Evolutionary conservation across 306 rosid species (phyloP).

Genomic region (Carpinus fangiana): DNA sequence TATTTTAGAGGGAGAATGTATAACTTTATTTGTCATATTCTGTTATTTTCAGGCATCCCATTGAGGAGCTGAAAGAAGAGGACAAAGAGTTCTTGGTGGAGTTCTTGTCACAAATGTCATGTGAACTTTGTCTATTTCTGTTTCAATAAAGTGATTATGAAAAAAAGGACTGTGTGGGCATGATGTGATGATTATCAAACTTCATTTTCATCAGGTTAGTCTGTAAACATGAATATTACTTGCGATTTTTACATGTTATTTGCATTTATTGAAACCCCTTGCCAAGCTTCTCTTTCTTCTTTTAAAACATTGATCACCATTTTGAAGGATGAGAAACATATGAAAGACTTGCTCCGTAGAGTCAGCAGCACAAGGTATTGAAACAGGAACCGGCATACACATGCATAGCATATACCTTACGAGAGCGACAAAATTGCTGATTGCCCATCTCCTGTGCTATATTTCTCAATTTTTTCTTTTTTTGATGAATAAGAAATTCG

Average conservation of each 20-base stretch:
- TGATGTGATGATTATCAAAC: conserved; percentile 7
- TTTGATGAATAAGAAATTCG: no score
- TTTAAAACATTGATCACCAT: not conserved
- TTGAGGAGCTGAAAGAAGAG: conserved; percentile 4
- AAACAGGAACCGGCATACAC: not conserved
- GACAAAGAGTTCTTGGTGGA: not conserved
- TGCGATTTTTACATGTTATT: not conserved
- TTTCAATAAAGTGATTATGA: conserved; percentile 33
- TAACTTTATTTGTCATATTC: not conserved
- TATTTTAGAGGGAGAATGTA: no score
- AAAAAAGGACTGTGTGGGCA: conserved; percentile 16
- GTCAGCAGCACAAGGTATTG: not conserved
- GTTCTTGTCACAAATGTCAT: conserved; percentile 8
- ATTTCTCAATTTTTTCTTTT: not conserved
- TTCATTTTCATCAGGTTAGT: not conserved
- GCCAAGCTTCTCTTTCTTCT: not conserved
- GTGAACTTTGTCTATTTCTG: conserved; percentile 21
- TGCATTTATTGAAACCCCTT: no score
- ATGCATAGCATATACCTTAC: no score
- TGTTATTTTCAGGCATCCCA: conserved; percentile 16
- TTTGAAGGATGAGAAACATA: not conserved
- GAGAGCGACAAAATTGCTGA: not conserved
- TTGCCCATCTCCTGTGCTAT: not conserved
- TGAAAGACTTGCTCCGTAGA: not conserved
- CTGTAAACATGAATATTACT: not conserved